phyloP scores from a whole-genome alignment of 768 basidiomycete genomes.

The Chalciporus pseudorubinellus region DNA sequence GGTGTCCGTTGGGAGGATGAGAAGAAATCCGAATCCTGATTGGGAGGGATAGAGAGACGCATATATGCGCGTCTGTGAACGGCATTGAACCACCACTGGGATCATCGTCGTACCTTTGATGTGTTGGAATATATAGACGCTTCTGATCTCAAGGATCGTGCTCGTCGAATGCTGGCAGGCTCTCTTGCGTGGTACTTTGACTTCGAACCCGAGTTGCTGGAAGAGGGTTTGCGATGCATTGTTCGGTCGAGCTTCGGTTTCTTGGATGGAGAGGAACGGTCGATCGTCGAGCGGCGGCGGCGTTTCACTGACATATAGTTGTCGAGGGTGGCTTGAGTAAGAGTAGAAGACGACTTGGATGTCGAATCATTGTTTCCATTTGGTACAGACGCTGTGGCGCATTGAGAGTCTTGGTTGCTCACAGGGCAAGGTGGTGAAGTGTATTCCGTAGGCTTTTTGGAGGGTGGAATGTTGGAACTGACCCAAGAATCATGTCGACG shows the following conservation, averaged over 20 bases:
- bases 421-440: not conserved
- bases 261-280: slow-evolving; percentile 7
- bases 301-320: slow-evolving; percentile 13
- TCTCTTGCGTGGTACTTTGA: slow-evolving; percentile 24
- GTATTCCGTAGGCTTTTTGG: not conserved
- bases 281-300: slow-evolving; percentile 7
- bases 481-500: not conserved
- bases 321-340: not conserved
- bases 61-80: slow-evolving; percentile 7
- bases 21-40: slow-evolving; percentile 8
- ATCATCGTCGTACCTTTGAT: slow-evolving; percentile 8
- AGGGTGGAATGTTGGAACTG: not conserved
- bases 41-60: not conserved
- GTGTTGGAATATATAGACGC: slow-evolving; percentile 10
- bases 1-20: slow-evolving; percentile 6
- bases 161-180: slow-evolving; percentile 43
- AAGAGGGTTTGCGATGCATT: not conserved
- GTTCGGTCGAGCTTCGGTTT: slow-evolving; percentile 16
- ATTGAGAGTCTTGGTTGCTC: not conserved
- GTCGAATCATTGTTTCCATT: not conserved
- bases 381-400: not conserved
- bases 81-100: not conserved
- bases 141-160: slow-evolving; percentile 37
- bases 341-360: not conserved
- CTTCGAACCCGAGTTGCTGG: not conserved